Evolutionary conservation across 2,329 filamentous ascomycete species (phyloP).

Genomic region (Bipolaris sorokiniana): DNA sequence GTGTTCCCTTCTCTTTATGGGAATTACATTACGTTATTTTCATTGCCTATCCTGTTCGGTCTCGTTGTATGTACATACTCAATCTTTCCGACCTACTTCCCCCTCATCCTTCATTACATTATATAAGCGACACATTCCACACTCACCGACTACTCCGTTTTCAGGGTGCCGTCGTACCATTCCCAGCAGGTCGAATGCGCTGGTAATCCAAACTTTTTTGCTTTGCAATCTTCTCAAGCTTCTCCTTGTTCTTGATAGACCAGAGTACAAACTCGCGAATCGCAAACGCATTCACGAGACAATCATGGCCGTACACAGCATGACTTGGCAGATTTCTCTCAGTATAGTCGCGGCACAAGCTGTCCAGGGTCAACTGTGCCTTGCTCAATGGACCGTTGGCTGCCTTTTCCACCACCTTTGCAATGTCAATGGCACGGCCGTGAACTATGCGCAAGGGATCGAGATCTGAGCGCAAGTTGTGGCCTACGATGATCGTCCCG

Average conservation of each 20-base stretch:
- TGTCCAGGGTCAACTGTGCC: conserved; percentile 39
- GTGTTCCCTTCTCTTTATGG: too few relatives aligned
- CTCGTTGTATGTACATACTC: not conserved
- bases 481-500: conserved; percentile 44
- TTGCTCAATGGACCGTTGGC: conserved; percentile 41
- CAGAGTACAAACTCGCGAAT: conserved; percentile 57
- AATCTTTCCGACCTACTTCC: not conserved
- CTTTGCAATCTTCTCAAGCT: conserved; percentile 48
- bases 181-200: conserved; percentile 4
- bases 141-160: not conserved
- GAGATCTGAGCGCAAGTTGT: conserved; percentile 42
- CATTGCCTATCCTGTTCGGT: not conserved
- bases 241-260: conserved; percentile 50
- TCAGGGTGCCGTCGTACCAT: not conserved
- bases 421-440: conserved; percentile 42
- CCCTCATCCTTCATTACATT: not conserved
- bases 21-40: too few relatives aligned
- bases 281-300: conserved; percentile 59
- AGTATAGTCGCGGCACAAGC: conserved; percentile 31
- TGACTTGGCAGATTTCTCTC: conserved; percentile 20
- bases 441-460: conserved; percentile 45
- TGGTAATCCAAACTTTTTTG: conserved; percentile 38
- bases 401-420: conserved; percentile 42
- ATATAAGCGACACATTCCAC: not conserved
- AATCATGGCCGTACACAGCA: conserved; percentile 52